phyloP scores from a whole-genome alignment of 1,284 basidiomycete genomes.

The Cryptococcus maquisensis region DNA sequence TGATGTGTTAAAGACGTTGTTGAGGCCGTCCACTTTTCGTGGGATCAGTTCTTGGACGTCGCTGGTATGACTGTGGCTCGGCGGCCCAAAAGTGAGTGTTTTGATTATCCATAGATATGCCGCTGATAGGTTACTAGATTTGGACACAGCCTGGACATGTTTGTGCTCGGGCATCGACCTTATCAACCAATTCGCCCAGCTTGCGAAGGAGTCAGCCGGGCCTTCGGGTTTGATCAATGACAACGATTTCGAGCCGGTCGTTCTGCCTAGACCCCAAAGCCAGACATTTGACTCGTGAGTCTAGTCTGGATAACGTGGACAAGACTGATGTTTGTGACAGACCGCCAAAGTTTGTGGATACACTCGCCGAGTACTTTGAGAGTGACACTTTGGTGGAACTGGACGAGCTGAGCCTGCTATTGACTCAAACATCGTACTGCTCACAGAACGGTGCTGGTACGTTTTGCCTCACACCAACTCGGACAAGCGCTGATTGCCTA shows the following conservation, averaged over 20 bases:
- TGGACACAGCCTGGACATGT: not conserved
- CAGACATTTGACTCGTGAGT: conserved; percentile 6
- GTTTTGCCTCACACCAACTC: not conserved
- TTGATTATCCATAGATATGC: not conserved
- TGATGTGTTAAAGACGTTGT: conserved; percentile 4
- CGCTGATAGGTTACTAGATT: conserved; percentile 5
- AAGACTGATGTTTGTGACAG: not conserved
- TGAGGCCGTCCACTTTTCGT: conserved; percentile 10
- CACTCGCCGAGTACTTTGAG: conserved; percentile 17
- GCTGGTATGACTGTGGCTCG: conserved; percentile 7
- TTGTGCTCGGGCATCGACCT: conserved; percentile 13
- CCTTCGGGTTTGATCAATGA: not conserved
- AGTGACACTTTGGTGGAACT: conserved; percentile 2
- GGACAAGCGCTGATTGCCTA: not conserved
- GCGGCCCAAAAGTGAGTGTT: conserved; percentile 3
- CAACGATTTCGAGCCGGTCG: conserved; percentile 5
- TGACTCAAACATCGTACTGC: not conserved
- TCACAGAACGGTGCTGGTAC: not conserved
- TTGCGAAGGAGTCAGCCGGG: not conserved
- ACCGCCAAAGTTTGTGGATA: conserved; percentile 9
- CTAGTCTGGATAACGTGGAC: not conserved
- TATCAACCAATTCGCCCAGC: conserved; percentile 6
- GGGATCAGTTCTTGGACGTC: conserved; percentile 17
- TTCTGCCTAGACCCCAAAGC: conserved; percentile 6
- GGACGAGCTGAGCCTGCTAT: not conserved